phyloP scores from a whole-genome alignment of 441 rosid genomes.

The Gossypium aridum region DNA sequence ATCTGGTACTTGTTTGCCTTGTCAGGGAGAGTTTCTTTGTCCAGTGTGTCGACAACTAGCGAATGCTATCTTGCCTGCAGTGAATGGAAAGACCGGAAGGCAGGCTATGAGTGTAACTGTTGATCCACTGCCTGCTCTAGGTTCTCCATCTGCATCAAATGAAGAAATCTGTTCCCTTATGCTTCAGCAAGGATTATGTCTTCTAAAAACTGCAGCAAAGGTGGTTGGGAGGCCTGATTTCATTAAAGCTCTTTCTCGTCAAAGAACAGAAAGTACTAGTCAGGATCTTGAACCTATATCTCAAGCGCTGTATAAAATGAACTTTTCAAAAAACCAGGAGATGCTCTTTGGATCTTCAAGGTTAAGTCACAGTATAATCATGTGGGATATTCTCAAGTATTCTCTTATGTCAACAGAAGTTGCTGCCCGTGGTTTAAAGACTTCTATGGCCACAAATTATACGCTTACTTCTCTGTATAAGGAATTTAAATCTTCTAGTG shows the following conservation, averaged over 20 bases:
- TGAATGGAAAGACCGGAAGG: constrained; percentile 47
- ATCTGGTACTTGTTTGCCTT: constrained; percentile 22
- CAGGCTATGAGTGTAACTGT: constrained; percentile 35
- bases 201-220: constrained; percentile 55
- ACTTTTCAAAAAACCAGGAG: constrained; percentile 43
- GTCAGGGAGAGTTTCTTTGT: constrained; percentile 95
- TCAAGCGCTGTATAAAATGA: constrained; percentile 50
- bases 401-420: constrained; percentile 84
- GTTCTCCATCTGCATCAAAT: constrained; percentile 22
- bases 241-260: constrained; percentile 38
- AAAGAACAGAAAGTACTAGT: constrained; percentile 34
- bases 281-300: constrained; percentile 52
- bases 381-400: constrained; percentile 95
- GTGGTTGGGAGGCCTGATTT: constrained; percentile 46
- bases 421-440: constrained; percentile 62
- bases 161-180: constrained; percentile 30
- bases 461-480: constrained; percentile 45
- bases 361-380: constrained; percentile 48
- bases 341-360: constrained; percentile 34
- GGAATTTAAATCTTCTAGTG: constrained; percentile 68
- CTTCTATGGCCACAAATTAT: constrained; percentile 42
- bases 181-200: constrained; percentile 58
- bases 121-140: constrained; percentile 18
- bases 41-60: constrained; percentile 95
- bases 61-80: constrained; percentile 75